Conservation (phyloP, 148 eudicot genomes). For the Heliosperma pusillum region DNA sequence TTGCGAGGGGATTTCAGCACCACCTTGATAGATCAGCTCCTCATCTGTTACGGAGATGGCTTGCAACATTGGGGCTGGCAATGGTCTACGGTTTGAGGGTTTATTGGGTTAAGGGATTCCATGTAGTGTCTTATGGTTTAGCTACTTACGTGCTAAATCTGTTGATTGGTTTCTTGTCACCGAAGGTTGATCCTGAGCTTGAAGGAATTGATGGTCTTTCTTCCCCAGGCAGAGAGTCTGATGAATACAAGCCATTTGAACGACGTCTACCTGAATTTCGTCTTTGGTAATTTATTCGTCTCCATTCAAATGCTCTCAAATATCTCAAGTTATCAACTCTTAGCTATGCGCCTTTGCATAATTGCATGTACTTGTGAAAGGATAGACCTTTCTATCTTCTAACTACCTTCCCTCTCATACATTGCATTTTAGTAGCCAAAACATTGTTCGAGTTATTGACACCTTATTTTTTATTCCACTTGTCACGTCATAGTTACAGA, state of each 20-base stretch:
- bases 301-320: not conserved
- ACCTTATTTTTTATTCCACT: too few species aligned
- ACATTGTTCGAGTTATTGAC: not conserved
- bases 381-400: not conserved
- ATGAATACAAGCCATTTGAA: constrained; percentile 69
- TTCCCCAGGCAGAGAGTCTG: constrained; percentile 57
- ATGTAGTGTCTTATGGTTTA: constrained; percentile 70
- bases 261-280: constrained; percentile 84
- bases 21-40: constrained; percentile 66
- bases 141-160: constrained; percentile 73
- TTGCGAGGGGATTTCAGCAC: constrained; percentile 41
- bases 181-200: constrained; percentile 71
- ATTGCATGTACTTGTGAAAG: not conserved
- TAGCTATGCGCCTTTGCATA: not conserved
- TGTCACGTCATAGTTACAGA: too few species aligned
- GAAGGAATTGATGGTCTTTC: constrained; percentile 63
- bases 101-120: constrained; percentile 59
- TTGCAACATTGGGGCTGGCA: constrained; percentile 47
- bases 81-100: constrained; percentile 49
- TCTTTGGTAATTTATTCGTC: constrained; percentile 49
- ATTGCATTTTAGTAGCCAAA: not conserved
- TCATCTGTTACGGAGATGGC: constrained; percentile 60
- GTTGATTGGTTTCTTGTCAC: constrained; percentile 83
- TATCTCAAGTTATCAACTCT: not conserved
- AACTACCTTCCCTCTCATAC: not conserved